These are phyloP conservation scores for Aspergillus sclerotioniger DNA, from an alignment of 495 filamentous ascomycete genomes.

Conservation along the genomic window DNA sequence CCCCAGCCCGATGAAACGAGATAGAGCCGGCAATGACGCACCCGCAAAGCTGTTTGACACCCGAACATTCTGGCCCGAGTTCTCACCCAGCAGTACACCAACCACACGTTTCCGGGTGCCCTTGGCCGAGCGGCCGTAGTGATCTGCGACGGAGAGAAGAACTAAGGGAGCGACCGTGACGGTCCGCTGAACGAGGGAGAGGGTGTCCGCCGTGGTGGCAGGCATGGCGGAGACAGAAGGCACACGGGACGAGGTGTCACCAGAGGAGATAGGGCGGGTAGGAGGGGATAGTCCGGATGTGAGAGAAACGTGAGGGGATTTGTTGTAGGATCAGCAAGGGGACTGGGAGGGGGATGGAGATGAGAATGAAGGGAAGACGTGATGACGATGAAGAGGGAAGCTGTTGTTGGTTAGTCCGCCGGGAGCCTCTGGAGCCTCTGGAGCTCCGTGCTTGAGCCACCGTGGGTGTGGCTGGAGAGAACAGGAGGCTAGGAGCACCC, in stretches of 20 bases:
- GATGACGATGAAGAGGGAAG: slow-evolving; percentile 15
- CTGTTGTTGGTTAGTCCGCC: slow-evolving; percentile 15
- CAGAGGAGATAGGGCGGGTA: slow-evolving; percentile 5
- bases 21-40: slow-evolving; percentile 40
- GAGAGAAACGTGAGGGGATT: neutral
- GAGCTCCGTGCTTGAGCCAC: slow-evolving; percentile 17
- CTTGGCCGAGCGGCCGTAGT: slow-evolving; percentile 92
- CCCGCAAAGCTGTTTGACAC: slow-evolving; percentile 99
- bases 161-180: slow-evolving; percentile 98
- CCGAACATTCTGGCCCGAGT: slow-evolving; percentile 88
- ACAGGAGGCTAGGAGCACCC: neutral
- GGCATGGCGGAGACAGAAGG: slow-evolving; percentile 62
- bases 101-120: slow-evolving; percentile 91
- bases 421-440: slow-evolving; percentile 8
- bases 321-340: neutral
- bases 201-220: slow-evolving; percentile 90
- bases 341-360: neutral
- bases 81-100: slow-evolving; percentile 92
- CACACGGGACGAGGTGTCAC: slow-evolving; percentile 6
- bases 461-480: slow-evolving; percentile 11
- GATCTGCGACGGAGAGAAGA: slow-evolving; percentile 96
- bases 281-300: slow-evolving; percentile 5
- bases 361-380: neutral
- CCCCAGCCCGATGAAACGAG: neutral
- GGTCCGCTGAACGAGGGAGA: slow-evolving; percentile 85